Conservation (phyloP, 257 asterid species). For the Solanum etuberosum region DNA sequence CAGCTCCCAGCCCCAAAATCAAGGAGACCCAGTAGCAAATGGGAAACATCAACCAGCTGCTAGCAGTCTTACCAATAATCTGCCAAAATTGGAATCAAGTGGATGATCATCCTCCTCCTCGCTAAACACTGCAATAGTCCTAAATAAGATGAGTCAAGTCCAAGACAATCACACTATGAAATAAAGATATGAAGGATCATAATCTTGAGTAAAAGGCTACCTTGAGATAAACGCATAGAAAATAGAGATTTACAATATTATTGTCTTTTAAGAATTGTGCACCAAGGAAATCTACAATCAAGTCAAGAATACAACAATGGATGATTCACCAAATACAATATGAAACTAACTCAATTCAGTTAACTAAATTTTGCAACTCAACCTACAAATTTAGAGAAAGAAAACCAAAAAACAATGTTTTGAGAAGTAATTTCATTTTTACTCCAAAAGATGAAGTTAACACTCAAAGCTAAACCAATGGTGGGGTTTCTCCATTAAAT, state of each 20-base stretch:
- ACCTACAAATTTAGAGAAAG: background rate
- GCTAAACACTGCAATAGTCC: constrained; percentile 29
- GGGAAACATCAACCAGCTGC: background rate
- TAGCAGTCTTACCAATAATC: constrained; percentile 63
- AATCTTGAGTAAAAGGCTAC: background rate
- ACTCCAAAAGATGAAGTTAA: background rate
- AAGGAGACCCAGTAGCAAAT: background rate
- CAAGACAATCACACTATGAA: background rate
- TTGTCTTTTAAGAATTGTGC: background rate
- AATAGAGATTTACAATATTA: background rate
- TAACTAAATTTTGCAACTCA: background rate
- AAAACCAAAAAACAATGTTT: background rate
- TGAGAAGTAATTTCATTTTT: background rate
- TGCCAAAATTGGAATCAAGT: constrained; percentile 54
- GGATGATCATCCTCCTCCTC: constrained; percentile 45
- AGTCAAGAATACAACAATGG: background rate
- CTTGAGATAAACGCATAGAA: background rate
- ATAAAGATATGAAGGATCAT: background rate
- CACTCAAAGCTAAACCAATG: background rate
- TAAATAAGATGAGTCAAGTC: constrained; percentile 13
- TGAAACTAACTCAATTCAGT: background rate
- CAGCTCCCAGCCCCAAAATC: background rate
- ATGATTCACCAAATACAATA: background rate
- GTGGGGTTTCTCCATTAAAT: background rate
- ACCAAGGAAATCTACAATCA: background rate